phyloP scores from a whole-genome alignment of 1,284 basidiomycete species.

The Leccinum glutinopallens region DNA sequence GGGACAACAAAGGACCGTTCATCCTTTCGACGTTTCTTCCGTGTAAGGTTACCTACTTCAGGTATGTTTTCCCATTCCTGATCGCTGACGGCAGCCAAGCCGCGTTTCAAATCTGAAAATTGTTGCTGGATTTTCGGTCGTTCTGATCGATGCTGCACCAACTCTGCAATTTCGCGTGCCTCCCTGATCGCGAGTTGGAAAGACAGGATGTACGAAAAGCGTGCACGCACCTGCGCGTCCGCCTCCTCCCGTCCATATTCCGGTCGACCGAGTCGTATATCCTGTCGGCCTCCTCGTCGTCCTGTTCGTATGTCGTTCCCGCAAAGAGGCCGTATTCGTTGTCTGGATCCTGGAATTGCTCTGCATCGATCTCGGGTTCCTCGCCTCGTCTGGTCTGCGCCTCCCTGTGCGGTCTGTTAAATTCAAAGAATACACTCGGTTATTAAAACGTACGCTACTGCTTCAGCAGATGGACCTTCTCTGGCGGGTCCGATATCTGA shows the following conservation, averaged over 20 bases:
- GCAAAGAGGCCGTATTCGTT: slow-evolving; percentile 97
- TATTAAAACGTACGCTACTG: slow-evolving; percentile 64
- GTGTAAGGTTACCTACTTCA: slow-evolving; percentile 94
- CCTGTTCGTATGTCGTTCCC: slow-evolving; percentile 93
- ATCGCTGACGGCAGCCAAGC: slow-evolving; percentile 84
- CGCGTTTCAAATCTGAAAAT: slow-evolving; percentile 94
- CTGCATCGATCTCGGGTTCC: slow-evolving; percentile 83
- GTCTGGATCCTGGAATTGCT: slow-evolving; percentile 95
- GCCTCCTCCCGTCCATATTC: slow-evolving; percentile 87
- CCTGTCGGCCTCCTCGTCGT: slow-evolving; percentile 96
- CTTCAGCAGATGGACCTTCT: slow-evolving; percentile 90
- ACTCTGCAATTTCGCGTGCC: slow-evolving; percentile 72
- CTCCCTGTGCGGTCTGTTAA: slow-evolving; percentile 40
- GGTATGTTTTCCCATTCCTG: slow-evolving; percentile 94
- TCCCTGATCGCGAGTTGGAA: slow-evolving; percentile 54
- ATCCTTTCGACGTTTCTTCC: slow-evolving; percentile 88
- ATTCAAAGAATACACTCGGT: too few species aligned
- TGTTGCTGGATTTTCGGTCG: slow-evolving; percentile 91
- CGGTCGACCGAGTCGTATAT: slow-evolving; percentile 92
- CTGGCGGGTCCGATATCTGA: slow-evolving; percentile 98
- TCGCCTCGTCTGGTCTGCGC: slow-evolving; percentile 85
- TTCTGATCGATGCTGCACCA: slow-evolving; percentile 74
- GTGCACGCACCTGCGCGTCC: slow-evolving; percentile 70
- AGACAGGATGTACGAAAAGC: slow-evolving; percentile 43
- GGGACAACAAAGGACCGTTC: slow-evolving; percentile 88